phyloP scores from a whole-genome alignment of 2,329 filamentous ascomycete genomes.

The Myriosclerotinia scirpicola region DNA sequence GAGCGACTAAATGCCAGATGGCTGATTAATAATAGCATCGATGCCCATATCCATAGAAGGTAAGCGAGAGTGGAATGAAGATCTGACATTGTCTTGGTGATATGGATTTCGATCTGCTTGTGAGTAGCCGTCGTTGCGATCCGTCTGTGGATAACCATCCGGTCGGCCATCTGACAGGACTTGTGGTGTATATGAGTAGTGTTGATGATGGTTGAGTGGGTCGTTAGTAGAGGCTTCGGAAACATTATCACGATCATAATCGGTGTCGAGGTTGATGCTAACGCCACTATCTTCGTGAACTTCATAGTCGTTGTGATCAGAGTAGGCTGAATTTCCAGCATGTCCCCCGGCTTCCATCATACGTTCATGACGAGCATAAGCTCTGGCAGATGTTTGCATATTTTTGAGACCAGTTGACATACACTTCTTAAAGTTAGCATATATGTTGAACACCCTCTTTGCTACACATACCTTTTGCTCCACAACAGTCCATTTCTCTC shows the following conservation, averaged over 20 bases:
- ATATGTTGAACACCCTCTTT: slow-evolving; percentile 5
- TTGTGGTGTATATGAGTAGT: slow-evolving; percentile 21
- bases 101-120: slow-evolving; percentile 8
- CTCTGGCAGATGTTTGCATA: slow-evolving; percentile 67
- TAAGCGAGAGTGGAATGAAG: slow-evolving; percentile 41
- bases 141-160: slow-evolving; percentile 22
- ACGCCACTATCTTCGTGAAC: slow-evolving; percentile 63
- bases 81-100: slow-evolving; percentile 6
- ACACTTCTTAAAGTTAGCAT: slow-evolving; percentile 53
- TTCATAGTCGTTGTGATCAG: slow-evolving; percentile 18
- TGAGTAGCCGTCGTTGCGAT: slow-evolving; percentile 17
- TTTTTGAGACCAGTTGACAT: slow-evolving; percentile 84
- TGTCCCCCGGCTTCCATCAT: slow-evolving; percentile 37
- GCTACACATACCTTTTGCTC: slow-evolving; percentile 56
- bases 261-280: slow-evolving; percentile 57
- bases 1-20: slow-evolving; percentile 31
- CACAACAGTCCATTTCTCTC: slow-evolving; percentile 79
- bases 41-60: slow-evolving; percentile 63
- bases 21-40: slow-evolving; percentile 57
- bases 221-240: slow-evolving; percentile 25
- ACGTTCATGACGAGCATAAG: slow-evolving; percentile 64
- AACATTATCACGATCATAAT: slow-evolving; percentile 34
- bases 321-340: slow-evolving; percentile 4
- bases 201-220: slow-evolving; percentile 20
- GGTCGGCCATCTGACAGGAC: slow-evolving; percentile 18